Conservation (phyloP, 2,329 filamentous ascomycete genomes). For the Cladosporium sphaerospermum region DNA sequence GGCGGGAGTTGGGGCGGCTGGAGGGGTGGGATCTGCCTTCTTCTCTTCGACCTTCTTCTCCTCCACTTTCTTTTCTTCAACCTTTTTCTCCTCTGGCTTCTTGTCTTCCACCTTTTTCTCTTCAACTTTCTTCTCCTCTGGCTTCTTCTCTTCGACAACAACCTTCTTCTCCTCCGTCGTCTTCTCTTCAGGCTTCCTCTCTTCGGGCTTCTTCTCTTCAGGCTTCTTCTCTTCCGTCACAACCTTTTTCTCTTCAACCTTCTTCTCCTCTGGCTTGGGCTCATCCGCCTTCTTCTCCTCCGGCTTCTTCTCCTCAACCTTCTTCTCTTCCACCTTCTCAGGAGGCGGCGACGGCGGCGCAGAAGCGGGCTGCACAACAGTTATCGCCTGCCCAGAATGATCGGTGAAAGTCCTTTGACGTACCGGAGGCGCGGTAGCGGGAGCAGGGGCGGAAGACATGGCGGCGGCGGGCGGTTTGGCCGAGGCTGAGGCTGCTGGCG, state of each 20-base stretch:
- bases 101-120: background rate
- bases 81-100: background rate
- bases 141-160: background rate
- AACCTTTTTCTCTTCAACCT: background rate
- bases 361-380: conserved; percentile 2
- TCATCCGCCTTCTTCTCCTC: background rate
- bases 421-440: background rate
- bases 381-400: background rate
- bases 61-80: background rate
- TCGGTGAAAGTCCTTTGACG: conserved; percentile 5
- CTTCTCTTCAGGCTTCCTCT: background rate
- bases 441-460: conserved; percentile 1
- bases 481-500: background rate
- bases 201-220: background rate
- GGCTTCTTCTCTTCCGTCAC: background rate
- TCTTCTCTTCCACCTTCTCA: background rate
- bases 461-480: background rate
- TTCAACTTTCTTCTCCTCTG: background rate
- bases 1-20: background rate
- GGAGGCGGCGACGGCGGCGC: background rate
- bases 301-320: background rate
- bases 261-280: background rate
- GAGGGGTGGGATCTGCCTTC: background rate
- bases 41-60: background rate
- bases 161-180: background rate